Evolutionary conservation across 2,329 filamentous ascomycete genomes (phyloP).

Genomic region (Alternaria arborescens): DNA sequence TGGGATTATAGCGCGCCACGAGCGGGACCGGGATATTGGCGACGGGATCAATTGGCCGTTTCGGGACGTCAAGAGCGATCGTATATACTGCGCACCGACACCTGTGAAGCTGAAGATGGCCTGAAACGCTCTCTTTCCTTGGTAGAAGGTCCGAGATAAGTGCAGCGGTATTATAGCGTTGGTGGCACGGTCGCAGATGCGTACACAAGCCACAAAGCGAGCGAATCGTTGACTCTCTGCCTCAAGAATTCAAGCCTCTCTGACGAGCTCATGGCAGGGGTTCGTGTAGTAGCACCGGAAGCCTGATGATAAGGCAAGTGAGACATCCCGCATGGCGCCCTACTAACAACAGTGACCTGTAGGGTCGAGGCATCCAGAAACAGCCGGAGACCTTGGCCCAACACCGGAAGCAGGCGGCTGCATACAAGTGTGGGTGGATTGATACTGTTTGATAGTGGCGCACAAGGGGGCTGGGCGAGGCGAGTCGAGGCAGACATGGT

Average conservation of each 20-base stretch:
- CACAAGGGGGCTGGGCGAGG: background rate
- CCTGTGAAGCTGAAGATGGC: background rate
- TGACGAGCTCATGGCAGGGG: background rate
- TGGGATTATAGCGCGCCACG: constrained; percentile 1
- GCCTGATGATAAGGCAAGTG: background rate
- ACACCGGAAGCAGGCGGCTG: background rate
- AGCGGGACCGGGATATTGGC: background rate
- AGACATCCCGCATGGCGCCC: background rate
- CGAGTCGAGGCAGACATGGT: background rate
- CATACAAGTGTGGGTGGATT: background rate
- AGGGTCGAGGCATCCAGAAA: background rate
- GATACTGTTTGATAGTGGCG: constrained; percentile 1
- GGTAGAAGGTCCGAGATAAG: background rate
- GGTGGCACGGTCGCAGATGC: background rate
- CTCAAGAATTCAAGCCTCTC: background rate
- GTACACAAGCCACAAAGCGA: background rate
- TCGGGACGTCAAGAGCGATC: constrained; percentile 21
- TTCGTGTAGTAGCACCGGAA: background rate
- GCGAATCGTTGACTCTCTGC: background rate
- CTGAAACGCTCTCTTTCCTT: background rate
- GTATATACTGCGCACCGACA: background rate
- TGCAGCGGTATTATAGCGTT: background rate
- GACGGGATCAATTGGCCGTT: constrained; percentile 16
- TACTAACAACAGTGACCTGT: background rate
- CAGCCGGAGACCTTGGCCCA: background rate